These are phyloP conservation scores for Aschersonia sp. DNA, from an alignment of 2,329 filamentous ascomycete species.

Conservation along the genomic window DNA sequence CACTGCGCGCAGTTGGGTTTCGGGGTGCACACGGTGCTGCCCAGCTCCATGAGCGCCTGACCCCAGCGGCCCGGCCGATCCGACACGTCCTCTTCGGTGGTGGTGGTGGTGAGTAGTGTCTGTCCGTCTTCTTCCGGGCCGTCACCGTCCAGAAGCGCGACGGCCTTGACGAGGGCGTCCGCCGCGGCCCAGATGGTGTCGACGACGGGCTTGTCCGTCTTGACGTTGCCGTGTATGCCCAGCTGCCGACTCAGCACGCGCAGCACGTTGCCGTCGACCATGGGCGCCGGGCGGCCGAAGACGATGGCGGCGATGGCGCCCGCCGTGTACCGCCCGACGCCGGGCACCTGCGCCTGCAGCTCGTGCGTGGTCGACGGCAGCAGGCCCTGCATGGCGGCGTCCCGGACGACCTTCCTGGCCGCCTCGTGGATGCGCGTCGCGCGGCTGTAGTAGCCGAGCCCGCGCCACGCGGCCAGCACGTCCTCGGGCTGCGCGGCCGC, in stretches of 20 bases:
- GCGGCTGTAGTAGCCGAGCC: constrained; percentile 50
- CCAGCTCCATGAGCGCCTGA: constrained; percentile 51
- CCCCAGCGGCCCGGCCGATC: constrained; percentile 46
- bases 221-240: constrained; percentile 40
- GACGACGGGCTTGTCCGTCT: constrained; percentile 35
- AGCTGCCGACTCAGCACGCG: constrained; percentile 46
- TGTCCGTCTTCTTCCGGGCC: constrained; percentile 7
- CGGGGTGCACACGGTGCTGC: constrained; percentile 46
- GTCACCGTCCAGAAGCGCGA: constrained; percentile 25
- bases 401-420: constrained; percentile 32
- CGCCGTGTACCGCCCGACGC: constrained; percentile 48
- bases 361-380: constrained; percentile 31
- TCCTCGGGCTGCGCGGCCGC: constrained; percentile 38
- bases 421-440: constrained; percentile 45
- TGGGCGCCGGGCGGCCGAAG: constrained; percentile 41
- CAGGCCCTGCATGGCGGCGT: constrained; percentile 26
- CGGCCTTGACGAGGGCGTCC: constrained; percentile 35
- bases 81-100: too few relatives aligned
- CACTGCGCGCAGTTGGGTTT: constrained; percentile 40
- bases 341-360: constrained; percentile 37
- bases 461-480: constrained; percentile 43
- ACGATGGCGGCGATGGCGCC: constrained; percentile 49
- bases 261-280: constrained; percentile 51
- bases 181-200: constrained; percentile 45
- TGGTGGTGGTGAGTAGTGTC: too few relatives aligned